A percentile compares a stretch with the other conserved stretches of the same genome.
These are phyloP conservation scores for Mucuna pruriens DNA, from an alignment of 306 rosid genomes.

Conservation along the genomic window DNA sequence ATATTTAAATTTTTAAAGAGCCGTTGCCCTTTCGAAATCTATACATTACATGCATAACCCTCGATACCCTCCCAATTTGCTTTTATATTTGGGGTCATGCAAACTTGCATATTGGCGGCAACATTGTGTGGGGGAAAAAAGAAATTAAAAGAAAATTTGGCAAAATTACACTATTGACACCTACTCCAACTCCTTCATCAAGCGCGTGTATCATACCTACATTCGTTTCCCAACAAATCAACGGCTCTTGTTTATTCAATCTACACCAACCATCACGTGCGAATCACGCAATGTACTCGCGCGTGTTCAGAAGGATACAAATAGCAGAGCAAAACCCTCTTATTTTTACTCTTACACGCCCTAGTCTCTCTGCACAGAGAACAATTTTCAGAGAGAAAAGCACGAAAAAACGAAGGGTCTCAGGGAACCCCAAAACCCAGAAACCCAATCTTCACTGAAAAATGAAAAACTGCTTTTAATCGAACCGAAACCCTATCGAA, in stretches of 20 bases:
- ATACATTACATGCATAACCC: background rate
- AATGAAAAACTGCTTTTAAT: background rate
- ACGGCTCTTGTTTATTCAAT: background rate
- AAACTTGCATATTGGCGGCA: constrained; percentile 18
- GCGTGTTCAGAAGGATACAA: constrained; percentile 33
- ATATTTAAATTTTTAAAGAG: constrained; percentile 32
- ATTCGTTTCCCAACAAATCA: background rate
- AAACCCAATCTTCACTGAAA: constrained; percentile 33
- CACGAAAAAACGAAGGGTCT: background rate
- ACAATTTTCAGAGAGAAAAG: constrained; percentile 32
- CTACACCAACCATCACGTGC: background rate
- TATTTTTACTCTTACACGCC: constrained; percentile 52
- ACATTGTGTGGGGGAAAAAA: constrained; percentile 10
- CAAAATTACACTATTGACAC: background rate
- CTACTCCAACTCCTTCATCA: background rate
- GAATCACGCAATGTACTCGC: background rate
- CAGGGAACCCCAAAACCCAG: constrained; percentile 21
- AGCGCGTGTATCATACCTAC: background rate
- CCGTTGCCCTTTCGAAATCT: constrained; percentile 20
- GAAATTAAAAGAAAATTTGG: background rate
- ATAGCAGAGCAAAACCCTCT: constrained; percentile 36
- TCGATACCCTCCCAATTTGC: constrained; percentile 29
- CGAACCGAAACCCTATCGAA: background rate
- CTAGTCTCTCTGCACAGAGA: constrained; percentile 38
- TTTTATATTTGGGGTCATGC: constrained; percentile 19